Conservation (phyloP, 1,284 basidiomycete genomes). For the Quambalaria eucalypti region DNA sequence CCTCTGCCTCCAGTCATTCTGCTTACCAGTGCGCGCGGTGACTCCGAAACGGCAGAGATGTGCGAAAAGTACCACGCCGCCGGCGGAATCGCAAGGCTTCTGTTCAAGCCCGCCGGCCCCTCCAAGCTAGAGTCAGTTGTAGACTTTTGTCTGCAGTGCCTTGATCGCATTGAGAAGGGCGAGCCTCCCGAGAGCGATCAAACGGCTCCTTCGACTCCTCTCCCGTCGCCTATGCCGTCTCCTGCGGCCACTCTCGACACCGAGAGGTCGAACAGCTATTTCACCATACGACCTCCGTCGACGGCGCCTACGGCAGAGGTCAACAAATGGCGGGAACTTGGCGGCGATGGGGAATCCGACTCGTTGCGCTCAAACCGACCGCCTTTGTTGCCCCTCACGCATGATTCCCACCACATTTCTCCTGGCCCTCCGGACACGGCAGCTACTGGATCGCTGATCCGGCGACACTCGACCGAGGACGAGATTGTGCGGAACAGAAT, state of each 20-base stretch:
- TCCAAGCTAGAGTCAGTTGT: constrained; percentile 62
- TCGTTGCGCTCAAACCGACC: too few relatives aligned
- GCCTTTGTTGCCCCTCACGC: constrained; percentile 4
- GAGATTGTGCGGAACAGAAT: not conserved
- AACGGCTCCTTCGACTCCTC: constrained; percentile 26
- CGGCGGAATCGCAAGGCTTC: constrained; percentile 75
- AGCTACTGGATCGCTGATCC: constrained; percentile 16
- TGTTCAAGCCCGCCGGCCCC: constrained; percentile 84
- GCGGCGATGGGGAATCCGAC: not conserved
- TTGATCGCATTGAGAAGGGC: constrained; percentile 42
- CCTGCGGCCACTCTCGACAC: constrained; percentile 4
- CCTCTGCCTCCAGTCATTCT: constrained; percentile 63
- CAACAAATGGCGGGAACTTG: not conserved
- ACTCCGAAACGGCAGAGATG: constrained; percentile 56
- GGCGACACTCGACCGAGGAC: constrained; percentile 37
- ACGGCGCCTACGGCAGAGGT: not conserved
- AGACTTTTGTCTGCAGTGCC: constrained; percentile 62
- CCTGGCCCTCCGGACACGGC: constrained; percentile 22
- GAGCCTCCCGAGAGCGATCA: constrained; percentile 22
- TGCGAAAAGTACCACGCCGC: constrained; percentile 62
- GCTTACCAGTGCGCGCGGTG: constrained; percentile 63
- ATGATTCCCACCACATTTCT: constrained; percentile 24
- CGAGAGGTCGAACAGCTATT: constrained; percentile 23
- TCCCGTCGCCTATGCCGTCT: constrained; percentile 14
- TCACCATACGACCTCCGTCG: too few relatives aligned